Conservation (phyloP, 73 alveolate species). For the Tetrahymena borealis region DNA sequence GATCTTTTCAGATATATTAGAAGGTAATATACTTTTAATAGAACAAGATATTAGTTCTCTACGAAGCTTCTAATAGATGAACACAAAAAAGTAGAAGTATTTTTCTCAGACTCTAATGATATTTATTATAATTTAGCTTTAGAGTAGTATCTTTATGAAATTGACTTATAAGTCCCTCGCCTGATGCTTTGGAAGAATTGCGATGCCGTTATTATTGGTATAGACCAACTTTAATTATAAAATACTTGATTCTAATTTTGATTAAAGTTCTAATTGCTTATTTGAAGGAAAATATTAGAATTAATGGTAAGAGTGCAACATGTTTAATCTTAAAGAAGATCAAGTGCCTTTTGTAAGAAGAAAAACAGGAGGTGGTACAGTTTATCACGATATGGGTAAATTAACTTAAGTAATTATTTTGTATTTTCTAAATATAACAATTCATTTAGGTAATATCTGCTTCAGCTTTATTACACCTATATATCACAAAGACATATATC, state of each 20-base stretch:
- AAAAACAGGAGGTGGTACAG: conserved; percentile 1
- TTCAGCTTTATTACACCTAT: background rate
- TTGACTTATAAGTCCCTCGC: background rate
- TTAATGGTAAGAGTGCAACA: background rate
- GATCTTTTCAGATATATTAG: background rate
- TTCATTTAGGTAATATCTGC: background rate
- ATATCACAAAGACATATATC: background rate
- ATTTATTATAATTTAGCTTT: background rate
- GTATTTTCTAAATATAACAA: background rate
- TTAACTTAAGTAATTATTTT: no score
- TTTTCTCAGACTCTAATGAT: background rate
- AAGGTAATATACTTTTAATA: background rate
- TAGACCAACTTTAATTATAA: no score
- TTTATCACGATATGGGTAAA: background rate
- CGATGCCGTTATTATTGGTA: background rate
- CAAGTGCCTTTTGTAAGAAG: background rate
- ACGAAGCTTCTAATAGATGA: background rate
- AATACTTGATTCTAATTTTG: no score
- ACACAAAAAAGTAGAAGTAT: background rate
- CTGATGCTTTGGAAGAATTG: background rate
- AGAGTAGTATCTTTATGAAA: background rate
- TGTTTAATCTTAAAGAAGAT: background rate
- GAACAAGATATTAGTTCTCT: background rate
- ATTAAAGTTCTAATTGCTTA: background rate
- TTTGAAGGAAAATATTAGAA: background rate